Evolutionary conservation across 352 stramenopile species (phyloP), one percentile per base, ranked within the genome.

Genomic region (Elongisporangium anandrum): DNA sequence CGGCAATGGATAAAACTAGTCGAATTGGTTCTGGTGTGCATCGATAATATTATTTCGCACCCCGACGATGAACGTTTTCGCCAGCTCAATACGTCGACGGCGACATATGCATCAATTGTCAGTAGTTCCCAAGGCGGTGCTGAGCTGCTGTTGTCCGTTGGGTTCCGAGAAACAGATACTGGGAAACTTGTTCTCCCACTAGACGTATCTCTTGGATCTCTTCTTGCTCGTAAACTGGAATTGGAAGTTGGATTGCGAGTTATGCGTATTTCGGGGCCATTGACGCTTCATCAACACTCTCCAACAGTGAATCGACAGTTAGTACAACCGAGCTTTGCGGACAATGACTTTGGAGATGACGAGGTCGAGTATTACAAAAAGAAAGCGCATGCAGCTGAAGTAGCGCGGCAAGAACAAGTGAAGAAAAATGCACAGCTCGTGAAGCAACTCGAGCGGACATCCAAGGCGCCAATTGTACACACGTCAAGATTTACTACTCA

Each of bases 21-120:
- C 16, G 71, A 88, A 50, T 38, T 91, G 0, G 70, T 57, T 1
- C 23, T 72, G 0, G 70, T 83, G 20, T 91, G 81, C 29, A 39
- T 91, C 7, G 45, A 63, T 1, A 89, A 89, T 50, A 71, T 91
- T 21, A 34, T 85, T 8, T 68, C 52, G n/a, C 59, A 89, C 15
- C 70, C 79, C 0, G 60, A 79, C 0, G 73, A 82, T 24, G 52
- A 70, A 39, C 63, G 77, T 19, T 91, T 81, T 34, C 67, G 81
- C 17, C 66, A 84, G 39, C 29, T 91, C 4, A 75, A 82, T 26
- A 85, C 73, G 0, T 63, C 66, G 6, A 88, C 81, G 2, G 64
- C 62, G 8, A 85, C 79, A 10, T 88, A 80, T 51, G 71, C 57
- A 9, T 82, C 64, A 16, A 34, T 77, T 1, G 75, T 87, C 7